Conservation (phyloP, 352 stramenopile genomes). For the Phytopythium boreale region DNA sequence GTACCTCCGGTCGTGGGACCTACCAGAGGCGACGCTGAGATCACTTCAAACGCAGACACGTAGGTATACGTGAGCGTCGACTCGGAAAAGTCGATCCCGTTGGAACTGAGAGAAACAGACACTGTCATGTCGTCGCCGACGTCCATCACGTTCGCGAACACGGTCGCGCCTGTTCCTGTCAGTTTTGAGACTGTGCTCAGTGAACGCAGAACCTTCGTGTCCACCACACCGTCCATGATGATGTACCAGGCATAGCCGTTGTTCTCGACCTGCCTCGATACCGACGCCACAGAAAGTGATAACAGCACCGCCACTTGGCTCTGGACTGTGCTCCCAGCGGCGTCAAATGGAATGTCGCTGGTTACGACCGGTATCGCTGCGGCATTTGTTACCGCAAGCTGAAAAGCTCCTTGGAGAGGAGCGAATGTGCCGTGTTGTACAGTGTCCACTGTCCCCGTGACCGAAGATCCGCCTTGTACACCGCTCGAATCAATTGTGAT, state of each 20-base stretch:
- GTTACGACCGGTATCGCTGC: not conserved
- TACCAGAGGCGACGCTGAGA: constrained; percentile 28
- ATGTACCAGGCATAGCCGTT: constrained; percentile 18
- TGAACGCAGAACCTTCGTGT: constrained; percentile 5
- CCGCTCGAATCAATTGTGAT: constrained; percentile 17
- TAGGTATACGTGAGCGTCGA: constrained; percentile 42
- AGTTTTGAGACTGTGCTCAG: constrained; percentile 13
- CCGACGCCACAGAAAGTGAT: constrained; percentile 1
- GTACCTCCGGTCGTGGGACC: constrained; percentile 62
- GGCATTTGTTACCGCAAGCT: not conserved
- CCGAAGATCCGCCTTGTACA: constrained; percentile 14
- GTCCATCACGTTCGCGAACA: constrained; percentile 17
- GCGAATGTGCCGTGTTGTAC: constrained; percentile 29
- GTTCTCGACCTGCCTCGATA: not conserved
- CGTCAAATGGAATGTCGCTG: constrained; percentile 1
- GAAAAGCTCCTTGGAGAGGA: constrained; percentile 7
- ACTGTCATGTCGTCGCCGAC: constrained; percentile 19
- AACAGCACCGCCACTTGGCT: constrained; percentile 16
- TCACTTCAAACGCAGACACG: constrained; percentile 28
- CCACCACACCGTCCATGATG: constrained; percentile 16
- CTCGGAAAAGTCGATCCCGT: constrained; percentile 33
- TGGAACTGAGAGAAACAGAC: constrained; percentile 26
- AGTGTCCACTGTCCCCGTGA: constrained; percentile 14
- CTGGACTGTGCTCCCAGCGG: constrained; percentile 13
- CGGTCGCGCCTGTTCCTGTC: constrained; percentile 13